Evolutionary conservation across 2,329 filamentous ascomycete species (phyloP).

Genomic region (Sporothrix schenckii): DNA sequence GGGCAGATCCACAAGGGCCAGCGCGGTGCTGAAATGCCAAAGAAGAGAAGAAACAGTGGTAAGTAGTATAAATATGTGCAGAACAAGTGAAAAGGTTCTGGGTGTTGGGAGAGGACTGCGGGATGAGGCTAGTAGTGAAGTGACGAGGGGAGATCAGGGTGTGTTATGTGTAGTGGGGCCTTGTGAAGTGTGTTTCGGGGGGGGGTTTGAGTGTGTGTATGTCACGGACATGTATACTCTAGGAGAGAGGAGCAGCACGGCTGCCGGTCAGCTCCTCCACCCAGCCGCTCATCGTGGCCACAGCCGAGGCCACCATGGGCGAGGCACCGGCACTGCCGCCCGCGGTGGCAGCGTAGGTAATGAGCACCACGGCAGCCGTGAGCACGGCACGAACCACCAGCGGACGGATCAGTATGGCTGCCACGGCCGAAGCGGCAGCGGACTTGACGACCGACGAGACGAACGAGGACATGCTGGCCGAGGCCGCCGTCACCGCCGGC

Average conservation of each 20-base stretch:
- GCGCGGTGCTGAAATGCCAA: no score
- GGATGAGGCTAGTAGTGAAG: constrained; percentile 12
- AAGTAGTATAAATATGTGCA: constrained; percentile 14
- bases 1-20: neutral
- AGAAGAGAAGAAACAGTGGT: neutral
- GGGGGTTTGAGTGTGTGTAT: neutral
- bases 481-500: constrained; percentile 27
- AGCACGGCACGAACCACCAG: constrained; percentile 34
- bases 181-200: constrained; percentile 13
- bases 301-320: constrained; percentile 27
- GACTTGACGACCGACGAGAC: constrained; percentile 21
- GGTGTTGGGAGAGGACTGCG: constrained; percentile 18
- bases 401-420: constrained; percentile 29
- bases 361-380: constrained; percentile 27
- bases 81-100: constrained; percentile 17
- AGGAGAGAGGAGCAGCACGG: constrained; percentile 3
- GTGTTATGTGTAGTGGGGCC: constrained; percentile 9
- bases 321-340: constrained; percentile 12
- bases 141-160: neutral
- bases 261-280: constrained; percentile 25
- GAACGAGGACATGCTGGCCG: constrained; percentile 24
- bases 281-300: constrained; percentile 18
- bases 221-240: neutral
- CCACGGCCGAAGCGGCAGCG: constrained; percentile 30
- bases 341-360: constrained; percentile 29